Evolutionary conservation across 345 rosid species (phyloP).

Genomic region (Corymbia maculata): DNA sequence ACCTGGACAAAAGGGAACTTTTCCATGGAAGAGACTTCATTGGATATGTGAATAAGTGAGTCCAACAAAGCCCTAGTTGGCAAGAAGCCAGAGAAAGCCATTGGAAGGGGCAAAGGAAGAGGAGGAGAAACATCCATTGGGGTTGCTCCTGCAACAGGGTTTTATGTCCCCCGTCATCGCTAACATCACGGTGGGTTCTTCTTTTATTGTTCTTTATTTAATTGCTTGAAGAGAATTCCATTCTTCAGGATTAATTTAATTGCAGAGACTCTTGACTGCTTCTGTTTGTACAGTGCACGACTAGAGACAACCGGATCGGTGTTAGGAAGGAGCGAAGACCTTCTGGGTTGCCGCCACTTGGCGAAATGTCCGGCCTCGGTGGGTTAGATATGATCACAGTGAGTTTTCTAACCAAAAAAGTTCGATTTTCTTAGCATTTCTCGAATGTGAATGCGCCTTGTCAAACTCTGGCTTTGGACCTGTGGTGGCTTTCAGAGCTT

Average conservation of each 20-base stretch:
- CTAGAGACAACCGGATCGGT: slow-evolving; percentile 8
- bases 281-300: slow-evolving; percentile 14
- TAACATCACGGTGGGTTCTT: background rate
- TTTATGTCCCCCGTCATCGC: slow-evolving; percentile 3
- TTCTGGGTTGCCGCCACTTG: slow-evolving; percentile 47
- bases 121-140: slow-evolving; percentile 11
- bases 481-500: background rate
- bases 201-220: background rate
- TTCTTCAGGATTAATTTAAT: slow-evolving; percentile 1
- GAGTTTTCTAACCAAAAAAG: background rate
- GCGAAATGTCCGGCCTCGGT: slow-evolving; percentile 19
- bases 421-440: background rate
- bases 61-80: slow-evolving; percentile 37
- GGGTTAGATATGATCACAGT: background rate
- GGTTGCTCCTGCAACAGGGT: background rate
- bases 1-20: slow-evolving; percentile 35
- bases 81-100: slow-evolving; percentile 29
- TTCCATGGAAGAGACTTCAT: slow-evolving; percentile 38
- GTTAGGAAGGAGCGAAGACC: background rate
- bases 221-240: background rate
- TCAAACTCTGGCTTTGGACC: background rate
- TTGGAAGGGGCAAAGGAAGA: background rate
- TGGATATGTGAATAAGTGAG: slow-evolving; percentile 34
- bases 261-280: slow-evolving; percentile 27
- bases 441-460: background rate